These are phyloP conservation scores for Mariannaea sp. DNA, from an alignment of 2,329 filamentous ascomycete genomes.

Conservation along the genomic window DNA sequence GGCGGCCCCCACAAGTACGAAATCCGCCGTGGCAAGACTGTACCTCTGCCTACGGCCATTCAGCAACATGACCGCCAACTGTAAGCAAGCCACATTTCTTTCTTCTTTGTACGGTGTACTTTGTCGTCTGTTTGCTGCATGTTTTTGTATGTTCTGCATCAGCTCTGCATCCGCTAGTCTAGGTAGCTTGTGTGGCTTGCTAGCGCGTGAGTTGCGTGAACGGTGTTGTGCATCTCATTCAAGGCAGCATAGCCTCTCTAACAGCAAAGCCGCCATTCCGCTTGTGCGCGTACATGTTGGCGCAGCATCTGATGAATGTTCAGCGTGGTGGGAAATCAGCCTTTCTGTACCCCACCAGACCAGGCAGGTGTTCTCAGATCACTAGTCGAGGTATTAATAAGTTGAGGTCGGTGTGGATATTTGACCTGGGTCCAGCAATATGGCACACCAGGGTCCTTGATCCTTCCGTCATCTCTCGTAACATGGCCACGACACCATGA, in stretches of 20 bases:
- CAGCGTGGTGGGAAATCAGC: slow-evolving; percentile 4
- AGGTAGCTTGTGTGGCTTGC: slow-evolving; percentile 4
- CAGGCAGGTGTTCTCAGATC: not conserved
- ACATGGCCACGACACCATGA: not conserved
- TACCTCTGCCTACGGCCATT: slow-evolving; percentile 33
- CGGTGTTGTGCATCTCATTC: slow-evolving; percentile 1
- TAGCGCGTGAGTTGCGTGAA: slow-evolving; percentile 8
- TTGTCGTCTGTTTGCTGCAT: not conserved
- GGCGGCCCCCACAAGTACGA: slow-evolving; percentile 39
- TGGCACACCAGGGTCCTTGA: slow-evolving; percentile 14
- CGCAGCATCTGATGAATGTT: slow-evolving; percentile 8
- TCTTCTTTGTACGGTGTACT: slow-evolving; percentile 6
- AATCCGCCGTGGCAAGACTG: slow-evolving; percentile 41
- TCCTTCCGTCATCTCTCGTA: slow-evolving; percentile 11
- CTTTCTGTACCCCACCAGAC: not conserved
- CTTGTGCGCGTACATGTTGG: slow-evolving; percentile 2
- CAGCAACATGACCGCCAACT: slow-evolving; percentile 28
- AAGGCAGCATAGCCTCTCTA: slow-evolving; percentile 11
- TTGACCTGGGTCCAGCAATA: slow-evolving; percentile 7
- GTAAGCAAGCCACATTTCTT: slow-evolving; percentile 35
- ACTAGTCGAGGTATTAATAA: too few relatives aligned
- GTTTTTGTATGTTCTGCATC: too few relatives aligned
- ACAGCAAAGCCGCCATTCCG: not conserved
- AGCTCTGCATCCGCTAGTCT: not conserved
- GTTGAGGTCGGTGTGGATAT: not conserved